These are phyloP conservation scores for Scedosporium boydii DNA, from an alignment of 2,329 filamentous ascomycete genomes.

Conservation along the genomic window DNA sequence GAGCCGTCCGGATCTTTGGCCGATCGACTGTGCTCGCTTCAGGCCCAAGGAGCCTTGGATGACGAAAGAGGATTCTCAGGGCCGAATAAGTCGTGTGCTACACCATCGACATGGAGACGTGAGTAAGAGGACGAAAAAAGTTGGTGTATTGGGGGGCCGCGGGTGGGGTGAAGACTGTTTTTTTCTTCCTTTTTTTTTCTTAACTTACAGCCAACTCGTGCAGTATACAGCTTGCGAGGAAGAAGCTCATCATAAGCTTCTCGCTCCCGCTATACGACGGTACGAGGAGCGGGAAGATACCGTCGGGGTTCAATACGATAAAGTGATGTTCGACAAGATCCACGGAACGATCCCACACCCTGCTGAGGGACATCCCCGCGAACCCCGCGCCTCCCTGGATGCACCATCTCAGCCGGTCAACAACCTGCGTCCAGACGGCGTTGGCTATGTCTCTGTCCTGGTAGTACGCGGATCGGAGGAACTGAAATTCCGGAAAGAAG, in stretches of 20 bases:
- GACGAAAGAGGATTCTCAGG: too few relatives aligned
- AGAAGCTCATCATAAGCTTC: conserved; percentile 14
- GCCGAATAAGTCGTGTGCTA: too few relatives aligned
- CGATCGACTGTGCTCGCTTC: too few relatives aligned
- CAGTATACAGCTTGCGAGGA: conserved; percentile 14
- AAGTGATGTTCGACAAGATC: conserved; percentile 1
- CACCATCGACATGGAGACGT: not conserved
- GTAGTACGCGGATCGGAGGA: not conserved
- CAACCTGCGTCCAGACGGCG: not conserved
- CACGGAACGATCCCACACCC: not conserved
- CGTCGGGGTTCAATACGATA: conserved; percentile 10
- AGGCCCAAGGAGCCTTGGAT: too few relatives aligned
- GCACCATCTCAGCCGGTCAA: not conserved
- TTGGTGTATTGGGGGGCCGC: not conserved
- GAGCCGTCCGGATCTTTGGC: too few relatives aligned
- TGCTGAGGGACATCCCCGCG: too few relatives aligned
- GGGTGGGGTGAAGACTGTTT: too few relatives aligned
- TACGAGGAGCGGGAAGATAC: conserved; percentile 16
- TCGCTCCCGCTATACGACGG: conserved; percentile 15
- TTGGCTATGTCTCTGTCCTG: not conserved
- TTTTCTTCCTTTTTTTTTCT: too few relatives aligned
- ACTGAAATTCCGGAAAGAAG: not conserved
- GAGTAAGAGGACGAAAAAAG: conserved; percentile 1
- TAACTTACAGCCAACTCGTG: conserved; percentile 20
- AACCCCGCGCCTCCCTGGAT: not conserved